These are phyloP conservation scores for Lasiodiplodia sp. DNA, from an alignment of 2,329 filamentous ascomycete genomes.

Conservation along the genomic window DNA sequence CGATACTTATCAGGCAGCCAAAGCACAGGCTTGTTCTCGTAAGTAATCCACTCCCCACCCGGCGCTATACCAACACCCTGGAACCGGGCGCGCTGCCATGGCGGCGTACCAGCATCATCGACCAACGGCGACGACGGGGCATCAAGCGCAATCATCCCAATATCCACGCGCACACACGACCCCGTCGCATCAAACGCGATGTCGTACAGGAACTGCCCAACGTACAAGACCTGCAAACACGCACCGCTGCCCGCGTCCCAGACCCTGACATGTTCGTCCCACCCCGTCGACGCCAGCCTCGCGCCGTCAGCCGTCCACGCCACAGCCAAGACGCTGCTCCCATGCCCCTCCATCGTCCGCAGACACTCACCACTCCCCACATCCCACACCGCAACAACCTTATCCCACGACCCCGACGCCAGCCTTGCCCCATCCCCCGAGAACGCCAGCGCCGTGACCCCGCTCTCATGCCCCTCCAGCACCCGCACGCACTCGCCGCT, in stretches of 20 bases:
- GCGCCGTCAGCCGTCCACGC: too few species aligned
- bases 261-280: too few species aligned
- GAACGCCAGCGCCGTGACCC: constrained; percentile 37
- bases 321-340: too few species aligned
- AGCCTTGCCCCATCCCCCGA: constrained; percentile 35
- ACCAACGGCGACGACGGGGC: constrained; percentile 7
- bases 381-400: constrained; percentile 36
- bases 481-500: neutral
- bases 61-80: constrained; percentile 28
- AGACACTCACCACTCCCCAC: constrained; percentile 32
- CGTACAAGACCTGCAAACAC: neutral
- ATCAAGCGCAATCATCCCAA: constrained; percentile 32
- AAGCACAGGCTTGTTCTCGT: constrained; percentile 34
- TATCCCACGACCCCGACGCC: constrained; percentile 35
- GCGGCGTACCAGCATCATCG: constrained; percentile 20
- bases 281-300: too few species aligned
- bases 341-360: constrained; percentile 24
- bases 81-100: constrained; percentile 28
- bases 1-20: constrained; percentile 39
- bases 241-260: neutral
- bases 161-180: constrained; percentile 35
- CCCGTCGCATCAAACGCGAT: constrained; percentile 36
- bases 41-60: constrained; percentile 35
- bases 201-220: constrained; percentile 27
- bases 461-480: constrained; percentile 35